Evolutionary conservation across 2,329 filamentous ascomycete species (phyloP).

Genomic region (Penicillium sp.): DNA sequence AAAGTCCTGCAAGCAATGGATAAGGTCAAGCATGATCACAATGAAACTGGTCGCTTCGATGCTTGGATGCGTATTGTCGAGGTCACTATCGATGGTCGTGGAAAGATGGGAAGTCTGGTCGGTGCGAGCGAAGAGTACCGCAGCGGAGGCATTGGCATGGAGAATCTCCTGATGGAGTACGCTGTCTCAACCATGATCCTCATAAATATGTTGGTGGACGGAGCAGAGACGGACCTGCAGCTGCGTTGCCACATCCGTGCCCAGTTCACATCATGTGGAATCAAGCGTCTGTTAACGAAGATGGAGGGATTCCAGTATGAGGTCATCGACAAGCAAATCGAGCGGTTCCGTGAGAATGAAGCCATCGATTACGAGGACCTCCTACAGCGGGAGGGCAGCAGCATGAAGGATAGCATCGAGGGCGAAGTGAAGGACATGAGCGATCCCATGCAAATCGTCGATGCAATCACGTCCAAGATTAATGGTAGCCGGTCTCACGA

Average conservation of each 20-base stretch:
- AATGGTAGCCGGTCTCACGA: slow-evolving; percentile 83
- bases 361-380: slow-evolving; percentile 98
- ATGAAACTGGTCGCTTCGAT: slow-evolving; percentile 93
- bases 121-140: slow-evolving; percentile 95
- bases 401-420: slow-evolving; percentile 82
- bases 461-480: slow-evolving; percentile 84
- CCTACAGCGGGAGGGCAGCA: slow-evolving; percentile 84
- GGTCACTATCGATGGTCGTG: slow-evolving; percentile 91
- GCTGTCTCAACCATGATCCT: slow-evolving; percentile 91
- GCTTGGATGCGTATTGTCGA: slow-evolving; percentile 98
- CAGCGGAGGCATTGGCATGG: slow-evolving; percentile 95
- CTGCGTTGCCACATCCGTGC: slow-evolving; percentile 90
- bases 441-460: slow-evolving; percentile 88
- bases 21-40: slow-evolving; percentile 79
- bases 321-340: slow-evolving; percentile 96
- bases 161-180: slow-evolving; percentile 99
- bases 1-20: slow-evolving; percentile 95
- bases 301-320: slow-evolving; percentile 99
- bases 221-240: slow-evolving; percentile 82
- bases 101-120: slow-evolving; percentile 97
- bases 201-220: slow-evolving; percentile 95
- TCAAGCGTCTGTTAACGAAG: slow-evolving; percentile 90
- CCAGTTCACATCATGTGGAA: slow-evolving; percentile 92
- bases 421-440: slow-evolving; percentile 87
- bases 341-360: slow-evolving; percentile 88